Conservation (phyloP, 169 alveolate genomes). For the Cystoisospora suis region DNA sequence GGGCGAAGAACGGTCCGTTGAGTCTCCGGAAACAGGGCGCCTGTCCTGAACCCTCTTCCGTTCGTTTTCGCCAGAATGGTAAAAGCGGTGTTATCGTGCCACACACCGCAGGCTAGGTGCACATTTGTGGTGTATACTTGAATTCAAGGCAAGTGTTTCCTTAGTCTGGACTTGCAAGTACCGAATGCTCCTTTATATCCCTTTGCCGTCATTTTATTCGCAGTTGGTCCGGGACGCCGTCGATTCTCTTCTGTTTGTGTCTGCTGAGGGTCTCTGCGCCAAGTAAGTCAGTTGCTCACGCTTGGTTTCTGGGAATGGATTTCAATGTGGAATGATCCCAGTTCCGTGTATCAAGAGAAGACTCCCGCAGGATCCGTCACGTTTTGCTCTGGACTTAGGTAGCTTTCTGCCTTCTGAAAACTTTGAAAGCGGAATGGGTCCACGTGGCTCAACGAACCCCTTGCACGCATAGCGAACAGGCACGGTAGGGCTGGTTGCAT, state of each 20-base stretch:
- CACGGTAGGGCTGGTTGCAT: no score
- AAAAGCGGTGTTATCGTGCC: neutral
- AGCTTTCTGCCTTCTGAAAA: neutral
- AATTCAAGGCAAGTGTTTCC: neutral
- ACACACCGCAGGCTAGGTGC: neutral
- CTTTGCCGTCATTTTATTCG: neutral
- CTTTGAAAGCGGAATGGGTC: neutral
- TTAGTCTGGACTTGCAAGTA: neutral
- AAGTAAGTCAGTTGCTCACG: neutral
- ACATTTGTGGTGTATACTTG: neutral
- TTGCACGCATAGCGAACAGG: neutral
- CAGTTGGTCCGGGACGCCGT: neutral
- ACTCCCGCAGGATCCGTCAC: neutral
- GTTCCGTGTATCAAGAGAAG: neutral
- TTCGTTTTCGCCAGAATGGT: neutral
- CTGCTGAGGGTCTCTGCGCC: slow-evolving; percentile 28
- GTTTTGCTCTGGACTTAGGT: neutral
- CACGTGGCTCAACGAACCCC: neutral
- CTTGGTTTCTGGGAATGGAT: neutral
- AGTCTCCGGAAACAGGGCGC: neutral
- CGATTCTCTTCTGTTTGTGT: slow-evolving; percentile 15
- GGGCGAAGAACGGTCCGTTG: neutral
- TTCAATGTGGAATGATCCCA: no score
- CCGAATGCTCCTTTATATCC: neutral
- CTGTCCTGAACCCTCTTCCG: neutral